Percentiles rank a stretch among this genome's conserved stretches.
These are phyloP conservation scores for Pyronema domesticum DNA, from an alignment of 495 filamentous ascomycete species.

Conservation along the genomic window DNA sequence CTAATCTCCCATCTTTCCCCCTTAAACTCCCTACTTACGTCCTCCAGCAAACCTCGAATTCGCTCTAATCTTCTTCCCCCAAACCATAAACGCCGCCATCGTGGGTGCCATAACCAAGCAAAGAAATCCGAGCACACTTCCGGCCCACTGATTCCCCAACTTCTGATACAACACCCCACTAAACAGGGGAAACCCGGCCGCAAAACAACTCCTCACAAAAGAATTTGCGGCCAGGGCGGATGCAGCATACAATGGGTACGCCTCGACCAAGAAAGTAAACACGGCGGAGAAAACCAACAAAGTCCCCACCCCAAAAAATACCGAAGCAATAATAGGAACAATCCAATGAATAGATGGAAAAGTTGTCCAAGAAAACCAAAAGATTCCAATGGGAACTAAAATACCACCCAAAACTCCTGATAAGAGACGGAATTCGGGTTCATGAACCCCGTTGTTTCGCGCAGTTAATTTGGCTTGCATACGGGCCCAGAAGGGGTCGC, in stretches of 20 bases:
- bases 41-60: slow-evolving; percentile 34
- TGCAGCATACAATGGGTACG: slow-evolving; percentile 81
- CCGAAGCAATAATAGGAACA: slow-evolving; percentile 43
- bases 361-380: slow-evolving; percentile 57
- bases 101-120: slow-evolving; percentile 45
- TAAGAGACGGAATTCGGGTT: slow-evolving; percentile 79
- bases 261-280: slow-evolving; percentile 89
- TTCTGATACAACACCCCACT: slow-evolving; percentile 43
- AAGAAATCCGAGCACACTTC: slow-evolving; percentile 49
- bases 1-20: too few species aligned
- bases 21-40: not conserved
- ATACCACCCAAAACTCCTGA: slow-evolving; percentile 61
- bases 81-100: slow-evolving; percentile 16
- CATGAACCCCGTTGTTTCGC: slow-evolving; percentile 38
- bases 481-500: slow-evolving; percentile 58
- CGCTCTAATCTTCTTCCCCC: slow-evolving; percentile 31
- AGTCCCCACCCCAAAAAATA: slow-evolving; percentile 61
- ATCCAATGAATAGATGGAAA: slow-evolving; percentile 51
- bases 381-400: slow-evolving; percentile 58
- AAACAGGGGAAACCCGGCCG: slow-evolving; percentile 58
- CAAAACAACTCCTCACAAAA: slow-evolving; percentile 67
- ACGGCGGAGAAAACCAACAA: slow-evolving; percentile 66
- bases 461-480: slow-evolving; percentile 47
- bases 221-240: slow-evolving; percentile 76
- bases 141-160: slow-evolving; percentile 57